Evolutionary conservation across 257 asterid genomes (phyloP).

Genomic region (Ligustrum vulgare): DNA sequence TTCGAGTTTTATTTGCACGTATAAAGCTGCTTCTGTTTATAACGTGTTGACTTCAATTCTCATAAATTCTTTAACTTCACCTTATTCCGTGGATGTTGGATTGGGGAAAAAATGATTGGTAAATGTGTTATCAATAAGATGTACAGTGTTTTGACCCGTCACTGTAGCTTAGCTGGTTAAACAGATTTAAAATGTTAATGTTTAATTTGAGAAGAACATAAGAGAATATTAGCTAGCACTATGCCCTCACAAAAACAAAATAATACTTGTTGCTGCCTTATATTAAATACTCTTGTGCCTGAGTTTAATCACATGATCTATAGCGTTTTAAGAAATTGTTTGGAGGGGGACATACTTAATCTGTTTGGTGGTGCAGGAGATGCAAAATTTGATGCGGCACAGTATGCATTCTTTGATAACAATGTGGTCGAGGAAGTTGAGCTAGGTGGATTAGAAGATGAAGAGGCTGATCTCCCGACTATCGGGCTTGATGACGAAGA

Average conservation of each 20-base stretch:
- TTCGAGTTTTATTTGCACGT: slow-evolving; percentile 19
- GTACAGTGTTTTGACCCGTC: not conserved
- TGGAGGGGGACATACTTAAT: slow-evolving; percentile 8
- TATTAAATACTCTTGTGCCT: not conserved
- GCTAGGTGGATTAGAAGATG: slow-evolving; percentile 95
- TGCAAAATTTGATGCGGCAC: slow-evolving; percentile 83
- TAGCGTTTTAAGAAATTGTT: not conserved
- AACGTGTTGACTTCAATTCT: slow-evolving; percentile 11
- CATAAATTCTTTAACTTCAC: not conserved
- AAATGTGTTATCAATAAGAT: not conserved
- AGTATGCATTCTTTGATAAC: slow-evolving; percentile 88
- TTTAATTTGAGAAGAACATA: not conserved
- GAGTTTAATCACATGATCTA: not conserved
- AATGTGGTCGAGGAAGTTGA: slow-evolving; percentile 86
- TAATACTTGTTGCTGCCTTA: not conserved
- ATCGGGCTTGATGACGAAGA: slow-evolving; percentile 62
- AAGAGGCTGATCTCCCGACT: slow-evolving; percentile 57
- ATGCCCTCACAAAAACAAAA: not conserved
- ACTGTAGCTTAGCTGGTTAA: not conserved
- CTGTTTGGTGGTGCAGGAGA: slow-evolving; percentile 39
- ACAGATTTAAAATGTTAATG: not conserved
- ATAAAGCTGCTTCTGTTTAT: slow-evolving; percentile 16
- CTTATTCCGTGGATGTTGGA: slow-evolving; percentile 4
- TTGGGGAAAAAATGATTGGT: not conserved
- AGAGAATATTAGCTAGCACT: not conserved